Evolutionary conservation across 345 rosid genomes (phyloP).

Genomic region (Gossypium mustelinum): DNA sequence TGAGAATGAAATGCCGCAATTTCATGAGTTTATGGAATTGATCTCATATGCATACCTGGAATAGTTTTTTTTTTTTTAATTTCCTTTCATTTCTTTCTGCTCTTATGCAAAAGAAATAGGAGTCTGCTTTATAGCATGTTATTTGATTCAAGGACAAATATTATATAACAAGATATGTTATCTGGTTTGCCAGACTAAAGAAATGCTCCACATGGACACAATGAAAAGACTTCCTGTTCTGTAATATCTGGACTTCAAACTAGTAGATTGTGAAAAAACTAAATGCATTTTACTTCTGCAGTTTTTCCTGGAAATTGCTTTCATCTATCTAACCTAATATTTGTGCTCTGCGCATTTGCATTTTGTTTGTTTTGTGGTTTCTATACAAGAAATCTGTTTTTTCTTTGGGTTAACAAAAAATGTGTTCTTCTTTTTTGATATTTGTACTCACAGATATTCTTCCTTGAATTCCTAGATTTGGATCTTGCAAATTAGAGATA

Average conservation of each 20-base stretch:
- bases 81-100: neutral
- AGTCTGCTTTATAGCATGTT: neutral
- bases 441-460: neutral
- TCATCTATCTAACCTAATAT: neutral
- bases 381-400: neutral
- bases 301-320: neutral
- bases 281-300: neutral
- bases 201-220: neutral
- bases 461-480: neutral
- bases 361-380: neutral
- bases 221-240: neutral
- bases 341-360: neutral
- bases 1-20: neutral
- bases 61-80: neutral
- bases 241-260: neutral
- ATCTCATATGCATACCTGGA: neutral
- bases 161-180: neutral
- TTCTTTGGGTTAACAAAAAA: neutral
- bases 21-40: neutral
- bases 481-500: constrained; percentile 4
- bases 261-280: neutral
- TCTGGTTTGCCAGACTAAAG: neutral
- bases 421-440: neutral
- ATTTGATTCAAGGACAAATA: neutral
- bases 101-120: neutral